phyloP scores from a whole-genome alignment of 2,329 filamentous ascomycete species.

The Lomentospora prolificans region DNA sequence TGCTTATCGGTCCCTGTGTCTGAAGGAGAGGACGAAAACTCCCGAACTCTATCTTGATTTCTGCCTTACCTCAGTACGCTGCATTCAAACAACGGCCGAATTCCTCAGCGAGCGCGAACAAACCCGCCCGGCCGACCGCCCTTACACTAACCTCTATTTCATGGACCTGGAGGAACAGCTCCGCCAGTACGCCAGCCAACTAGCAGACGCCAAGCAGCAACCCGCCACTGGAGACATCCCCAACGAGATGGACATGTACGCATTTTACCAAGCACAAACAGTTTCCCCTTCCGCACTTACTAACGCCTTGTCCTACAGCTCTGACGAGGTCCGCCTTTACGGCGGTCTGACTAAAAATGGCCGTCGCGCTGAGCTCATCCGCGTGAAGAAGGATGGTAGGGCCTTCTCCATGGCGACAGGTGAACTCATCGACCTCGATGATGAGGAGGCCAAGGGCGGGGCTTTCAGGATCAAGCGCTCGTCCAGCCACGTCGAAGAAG shows the following conservation, averaged over 20 bases:
- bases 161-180: slow-evolving; percentile 94
- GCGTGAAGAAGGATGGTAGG: slow-evolving; percentile 70
- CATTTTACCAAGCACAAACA: slow-evolving; percentile 1
- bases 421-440: slow-evolving; percentile 43
- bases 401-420: slow-evolving; percentile 68
- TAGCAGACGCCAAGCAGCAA: slow-evolving; percentile 55
- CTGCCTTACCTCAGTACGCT: slow-evolving; percentile 81
- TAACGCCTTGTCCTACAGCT: slow-evolving; percentile 19
- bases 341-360: slow-evolving; percentile 77
- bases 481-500: slow-evolving; percentile 56
- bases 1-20: slow-evolving; percentile 60
- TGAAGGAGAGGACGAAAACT: slow-evolving; percentile 69
- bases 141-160: slow-evolving; percentile 94
- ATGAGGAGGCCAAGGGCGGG: slow-evolving; percentile 30
- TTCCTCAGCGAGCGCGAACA: slow-evolving; percentile 80
- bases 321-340: slow-evolving; percentile 67
- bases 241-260: slow-evolving; percentile 30
- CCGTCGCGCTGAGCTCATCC: slow-evolving; percentile 73
- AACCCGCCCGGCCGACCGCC: slow-evolving; percentile 71
- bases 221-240: slow-evolving; percentile 49
- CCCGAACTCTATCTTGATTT: slow-evolving; percentile 71
- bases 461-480: slow-evolving; percentile 54
- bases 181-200: slow-evolving; percentile 75
- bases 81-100: slow-evolving; percentile 81
- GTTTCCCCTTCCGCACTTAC: slow-evolving; percentile 17